phyloP scores from a whole-genome alignment of 305 asterid species.

The Fraxinus angustifolia region DNA sequence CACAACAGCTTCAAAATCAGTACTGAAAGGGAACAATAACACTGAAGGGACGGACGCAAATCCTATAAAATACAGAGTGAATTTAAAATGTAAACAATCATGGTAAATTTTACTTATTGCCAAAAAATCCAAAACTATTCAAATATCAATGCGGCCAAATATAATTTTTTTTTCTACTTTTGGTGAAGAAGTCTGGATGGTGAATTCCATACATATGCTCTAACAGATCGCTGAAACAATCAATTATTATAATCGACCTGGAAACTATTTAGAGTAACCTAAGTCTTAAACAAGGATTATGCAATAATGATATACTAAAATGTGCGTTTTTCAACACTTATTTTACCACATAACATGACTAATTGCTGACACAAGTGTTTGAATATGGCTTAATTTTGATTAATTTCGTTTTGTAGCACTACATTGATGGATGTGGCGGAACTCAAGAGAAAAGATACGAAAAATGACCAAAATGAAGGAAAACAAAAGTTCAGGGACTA shows the following conservation, averaged over 20 bases:
- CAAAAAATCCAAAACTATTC: not conserved
- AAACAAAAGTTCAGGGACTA: too few species aligned
- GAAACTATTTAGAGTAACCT: not conserved
- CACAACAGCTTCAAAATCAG: constrained; percentile 21
- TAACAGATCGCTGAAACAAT: not conserved
- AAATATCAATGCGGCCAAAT: not conserved
- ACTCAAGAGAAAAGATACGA: too few species aligned
- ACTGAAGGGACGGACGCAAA: not conserved
- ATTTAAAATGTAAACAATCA: not conserved
- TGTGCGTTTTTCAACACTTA: too few species aligned
- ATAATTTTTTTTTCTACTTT: not conserved
- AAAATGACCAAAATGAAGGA: too few species aligned
- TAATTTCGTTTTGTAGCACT: too few species aligned
- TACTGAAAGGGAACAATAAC: not conserved
- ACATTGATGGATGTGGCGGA: too few species aligned
- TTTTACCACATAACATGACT: too few species aligned
- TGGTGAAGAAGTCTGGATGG: not conserved
- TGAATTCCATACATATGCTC: not conserved
- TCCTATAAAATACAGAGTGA: not conserved
- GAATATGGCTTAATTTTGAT: too few species aligned
- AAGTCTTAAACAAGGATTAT: not conserved
- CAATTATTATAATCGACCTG: not conserved
- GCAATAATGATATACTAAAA: not conserved
- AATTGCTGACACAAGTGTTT: too few species aligned
- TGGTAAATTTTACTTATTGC: not conserved